A percentile compares a stretch with the other conserved stretches of the same genome.
phyloP scores from a whole-genome alignment of 108 stramenopile genomes.

The Nitzschia sp. region DNA sequence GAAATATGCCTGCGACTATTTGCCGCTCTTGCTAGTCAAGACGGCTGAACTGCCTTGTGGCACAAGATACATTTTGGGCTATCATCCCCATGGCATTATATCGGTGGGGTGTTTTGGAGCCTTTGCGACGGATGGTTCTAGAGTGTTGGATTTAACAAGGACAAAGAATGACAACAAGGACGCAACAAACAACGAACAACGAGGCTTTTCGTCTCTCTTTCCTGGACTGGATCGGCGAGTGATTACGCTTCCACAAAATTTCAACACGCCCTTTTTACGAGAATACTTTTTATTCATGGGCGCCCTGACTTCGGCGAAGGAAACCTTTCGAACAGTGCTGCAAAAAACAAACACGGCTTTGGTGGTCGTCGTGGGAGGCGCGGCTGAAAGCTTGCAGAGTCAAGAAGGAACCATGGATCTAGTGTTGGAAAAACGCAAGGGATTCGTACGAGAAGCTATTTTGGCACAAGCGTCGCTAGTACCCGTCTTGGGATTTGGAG shows the following conservation, averaged over 20 bases:
- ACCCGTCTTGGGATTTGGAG: slow-evolving; percentile 76
- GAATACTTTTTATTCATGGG: slow-evolving; percentile 47
- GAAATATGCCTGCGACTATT: slow-evolving; percentile 25
- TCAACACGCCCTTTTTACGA: slow-evolving; percentile 46
- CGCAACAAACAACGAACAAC: neutral
- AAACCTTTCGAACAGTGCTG: slow-evolving; percentile 11
- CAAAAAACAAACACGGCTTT: slow-evolving; percentile 23
- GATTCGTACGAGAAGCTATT: slow-evolving; percentile 77
- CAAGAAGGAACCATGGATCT: slow-evolving; percentile 32
- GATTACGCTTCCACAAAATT: slow-evolving; percentile 39
- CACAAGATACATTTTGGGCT: slow-evolving; percentile 40
- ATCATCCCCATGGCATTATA: slow-evolving; percentile 71
- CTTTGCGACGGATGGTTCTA: slow-evolving; percentile 26
- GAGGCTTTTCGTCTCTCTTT: slow-evolving; percentile 29
- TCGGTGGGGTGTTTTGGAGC: slow-evolving; percentile 27
- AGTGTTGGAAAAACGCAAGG: slow-evolving; percentile 65
- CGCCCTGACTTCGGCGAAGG: slow-evolving; percentile 21
- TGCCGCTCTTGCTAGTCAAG: slow-evolving; percentile 34
- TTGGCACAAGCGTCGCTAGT: slow-evolving; percentile 62
- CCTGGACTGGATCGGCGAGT: slow-evolving; percentile 28
- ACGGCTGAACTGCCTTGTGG: slow-evolving; percentile 20
- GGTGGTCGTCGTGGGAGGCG: slow-evolving; percentile 61
- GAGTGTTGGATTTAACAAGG: slow-evolving; percentile 6
- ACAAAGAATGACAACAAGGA: neutral
- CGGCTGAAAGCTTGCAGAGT: slow-evolving; percentile 43